phyloP scores from a whole-genome alignment of 306 rosid genomes.

The Myrica gale region DNA sequence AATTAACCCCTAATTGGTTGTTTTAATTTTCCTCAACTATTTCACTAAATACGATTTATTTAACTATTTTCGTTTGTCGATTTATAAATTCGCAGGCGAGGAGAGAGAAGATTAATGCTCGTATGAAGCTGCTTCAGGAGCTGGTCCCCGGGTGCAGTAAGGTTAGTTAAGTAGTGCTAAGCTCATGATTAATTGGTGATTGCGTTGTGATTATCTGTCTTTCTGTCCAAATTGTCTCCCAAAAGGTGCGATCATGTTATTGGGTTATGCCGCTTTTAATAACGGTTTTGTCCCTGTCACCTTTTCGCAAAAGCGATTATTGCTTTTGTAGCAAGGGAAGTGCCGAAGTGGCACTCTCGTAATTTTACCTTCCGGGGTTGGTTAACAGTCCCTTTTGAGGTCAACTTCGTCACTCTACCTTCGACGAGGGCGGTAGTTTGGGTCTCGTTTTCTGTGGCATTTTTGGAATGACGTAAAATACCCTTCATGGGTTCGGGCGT shows the following conservation, averaged over 20 bases:
- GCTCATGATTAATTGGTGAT: constrained; percentile 31
- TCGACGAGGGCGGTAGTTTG: neutral
- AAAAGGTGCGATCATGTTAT: constrained; percentile 50
- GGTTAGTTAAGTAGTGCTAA: constrained; percentile 54
- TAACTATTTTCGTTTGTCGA: neutral
- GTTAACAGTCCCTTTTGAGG: constrained; percentile 39
- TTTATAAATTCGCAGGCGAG: constrained; percentile 62
- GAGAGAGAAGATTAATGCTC: constrained; percentile 98
- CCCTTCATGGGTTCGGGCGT: constrained; percentile 37
- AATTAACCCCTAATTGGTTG: constrained; percentile 33
- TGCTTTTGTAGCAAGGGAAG: constrained; percentile 52
- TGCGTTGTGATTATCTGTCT: constrained; percentile 32
- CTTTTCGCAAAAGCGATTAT: constrained; percentile 49
- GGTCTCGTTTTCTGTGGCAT: neutral
- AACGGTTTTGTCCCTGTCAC: constrained; percentile 51
- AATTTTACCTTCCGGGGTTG: constrained; percentile 28
- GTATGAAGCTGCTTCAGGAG: constrained; percentile 94
- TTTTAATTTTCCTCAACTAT: constrained; percentile 1
- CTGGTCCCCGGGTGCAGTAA: constrained; percentile 98
- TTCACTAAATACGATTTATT: constrained; percentile 14
- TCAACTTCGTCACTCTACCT: constrained; percentile 28
- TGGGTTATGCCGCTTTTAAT: constrained; percentile 33
- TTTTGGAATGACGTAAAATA: constrained; percentile 22
- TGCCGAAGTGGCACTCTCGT: constrained; percentile 38
- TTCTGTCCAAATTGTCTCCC: constrained; percentile 41